Evolutionary conservation across 139 green algal genomes (phyloP).

Genomic region (Pleodorina starrii): DNA sequence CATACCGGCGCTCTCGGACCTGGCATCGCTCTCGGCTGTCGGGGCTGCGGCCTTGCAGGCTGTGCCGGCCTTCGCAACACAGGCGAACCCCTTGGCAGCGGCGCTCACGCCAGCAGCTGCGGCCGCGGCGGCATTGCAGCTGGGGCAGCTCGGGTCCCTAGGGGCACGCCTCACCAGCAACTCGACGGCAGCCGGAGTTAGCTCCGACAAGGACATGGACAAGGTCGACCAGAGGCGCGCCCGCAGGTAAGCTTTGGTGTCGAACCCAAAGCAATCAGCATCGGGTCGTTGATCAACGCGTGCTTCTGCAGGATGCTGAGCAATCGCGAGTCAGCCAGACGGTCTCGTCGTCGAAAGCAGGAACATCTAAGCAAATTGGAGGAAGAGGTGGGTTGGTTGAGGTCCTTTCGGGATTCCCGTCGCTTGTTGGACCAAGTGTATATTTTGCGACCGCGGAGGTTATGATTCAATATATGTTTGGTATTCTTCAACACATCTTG

Average conservation of each 20-base stretch:
- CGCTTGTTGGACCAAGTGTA: too few species aligned
- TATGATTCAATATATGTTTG: too few species aligned
- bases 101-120: conserved; percentile 40
- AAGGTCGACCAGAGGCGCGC: conserved; percentile 37
- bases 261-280: not conserved
- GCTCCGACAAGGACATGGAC: conserved; percentile 44
- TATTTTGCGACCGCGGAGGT: too few species aligned
- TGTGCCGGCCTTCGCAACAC: not conserved
- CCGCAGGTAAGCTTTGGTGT: conserved; percentile 26
- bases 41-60: conserved; percentile 32
- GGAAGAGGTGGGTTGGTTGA: conserved; percentile 62
- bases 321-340: conserved; percentile 90
- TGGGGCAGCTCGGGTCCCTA: conserved; percentile 44
- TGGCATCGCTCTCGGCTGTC: conserved; percentile 42
- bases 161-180: not conserved
- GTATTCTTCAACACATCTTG: too few species aligned
- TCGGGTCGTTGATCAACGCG: not conserved
- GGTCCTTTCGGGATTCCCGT: not conserved
- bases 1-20: conserved; percentile 31
- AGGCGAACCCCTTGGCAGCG: conserved; percentile 3
- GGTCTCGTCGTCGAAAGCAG: conserved; percentile 89
- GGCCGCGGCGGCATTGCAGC: conserved; percentile 54
- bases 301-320: conserved; percentile 82
- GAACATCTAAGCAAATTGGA: conserved; percentile 89
- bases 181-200: not conserved